Percentiles rank a stretch among this genome's conserved stretches.
These are phyloP conservation scores for Colletotrichum tropicale DNA, from an alignment of 2,329 filamentous ascomycete genomes.

Conservation along the genomic window DNA sequence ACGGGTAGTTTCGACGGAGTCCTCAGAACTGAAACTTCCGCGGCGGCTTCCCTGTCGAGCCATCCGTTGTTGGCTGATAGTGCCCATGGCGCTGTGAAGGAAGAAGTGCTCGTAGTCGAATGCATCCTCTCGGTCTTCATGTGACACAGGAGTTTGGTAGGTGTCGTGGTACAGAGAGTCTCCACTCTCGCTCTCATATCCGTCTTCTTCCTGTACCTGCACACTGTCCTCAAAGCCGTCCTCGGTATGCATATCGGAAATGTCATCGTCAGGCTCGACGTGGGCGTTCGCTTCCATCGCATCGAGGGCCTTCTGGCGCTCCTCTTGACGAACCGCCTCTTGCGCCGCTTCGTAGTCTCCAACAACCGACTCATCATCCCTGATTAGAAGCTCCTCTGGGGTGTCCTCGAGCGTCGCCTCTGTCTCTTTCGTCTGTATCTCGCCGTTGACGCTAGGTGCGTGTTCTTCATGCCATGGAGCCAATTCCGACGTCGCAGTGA, in stretches of 20 bases:
- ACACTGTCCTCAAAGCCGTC: conserved; percentile 36
- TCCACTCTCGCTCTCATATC: conserved; percentile 65
- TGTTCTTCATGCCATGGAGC: conserved; percentile 36
- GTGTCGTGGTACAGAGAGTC: conserved; percentile 69
- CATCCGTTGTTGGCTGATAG: conserved; percentile 63
- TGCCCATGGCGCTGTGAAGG: conserved; percentile 88
- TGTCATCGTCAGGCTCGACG: conserved; percentile 31
- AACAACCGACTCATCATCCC: conserved; percentile 9
- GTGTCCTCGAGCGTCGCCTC: not conserved
- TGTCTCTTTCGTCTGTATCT: conserved; percentile 20
- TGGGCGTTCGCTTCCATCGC: conserved; percentile 4
- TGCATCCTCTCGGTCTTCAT: conserved; percentile 92
- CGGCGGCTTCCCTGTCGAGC: conserved; percentile 46
- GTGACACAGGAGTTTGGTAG: conserved; percentile 67
- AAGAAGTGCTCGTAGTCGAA: conserved; percentile 98
- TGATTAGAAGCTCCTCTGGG: not conserved
- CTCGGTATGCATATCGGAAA: conserved; percentile 44
- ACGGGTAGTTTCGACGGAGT: conserved; percentile 66
- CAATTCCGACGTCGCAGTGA: conserved; percentile 15
- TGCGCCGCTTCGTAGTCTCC: conserved; percentile 32
- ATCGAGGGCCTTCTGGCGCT: conserved; percentile 18
- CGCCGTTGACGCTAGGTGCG: conserved; percentile 29
- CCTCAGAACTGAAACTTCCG: conserved; percentile 62
- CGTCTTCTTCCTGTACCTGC: conserved; percentile 39
- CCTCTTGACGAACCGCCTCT: conserved; percentile 27